Evolutionary conservation across 2,329 filamentous ascomycete genomes (phyloP), one percentile per base, ranked within the genome.

Genomic region (Aspergillus sp.): DNA sequence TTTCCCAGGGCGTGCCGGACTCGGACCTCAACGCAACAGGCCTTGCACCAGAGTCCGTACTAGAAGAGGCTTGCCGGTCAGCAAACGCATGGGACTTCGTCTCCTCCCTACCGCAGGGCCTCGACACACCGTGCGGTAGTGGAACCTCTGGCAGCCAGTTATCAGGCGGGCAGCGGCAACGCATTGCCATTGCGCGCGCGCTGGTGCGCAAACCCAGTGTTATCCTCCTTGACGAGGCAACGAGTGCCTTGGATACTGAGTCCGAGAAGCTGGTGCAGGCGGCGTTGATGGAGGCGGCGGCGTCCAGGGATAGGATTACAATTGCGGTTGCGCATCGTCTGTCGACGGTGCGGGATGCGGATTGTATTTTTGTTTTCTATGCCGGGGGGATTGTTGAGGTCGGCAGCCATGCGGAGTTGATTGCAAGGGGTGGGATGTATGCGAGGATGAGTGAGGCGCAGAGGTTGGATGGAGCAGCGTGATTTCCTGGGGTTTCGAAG

Each of bases 51-150:
- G 91, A 97, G 56, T 85, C 87, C 54, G 83, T 83, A 1, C 81
- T 98, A 48, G 82, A 89, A 55, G 84, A 86, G 66, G 93, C 90
- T 1, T 96, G 91, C 79, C 88, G 88, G 56, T 91, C 96, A 71
- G 90, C 92, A 64, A 96, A 96, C 70, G 96, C 96, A 62, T 92
- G 92, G 75, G 91, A 96, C 68, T 96, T 96, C 70, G 91, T 96
- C 76, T 80, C 90, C 64, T 93, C 89, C 4, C 80, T 96, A 15
- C 91, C 90, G 68, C 91, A 96, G 2, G 92, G 91, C 15, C 91
- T 96, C 77, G 84, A 87, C 67, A 96, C 93, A 0, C 70, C 93
- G 5, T 2, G 92, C 96, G 24, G 93, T 93, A 26, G 90, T 84
- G 72, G 96, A 96, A 30, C 26, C 4, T 30, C 26, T 77, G 95